Base-by-base conservation (phyloP, 2,329 filamentous ascomycete species). In the Westerdykella aurantiaca region DNA sequence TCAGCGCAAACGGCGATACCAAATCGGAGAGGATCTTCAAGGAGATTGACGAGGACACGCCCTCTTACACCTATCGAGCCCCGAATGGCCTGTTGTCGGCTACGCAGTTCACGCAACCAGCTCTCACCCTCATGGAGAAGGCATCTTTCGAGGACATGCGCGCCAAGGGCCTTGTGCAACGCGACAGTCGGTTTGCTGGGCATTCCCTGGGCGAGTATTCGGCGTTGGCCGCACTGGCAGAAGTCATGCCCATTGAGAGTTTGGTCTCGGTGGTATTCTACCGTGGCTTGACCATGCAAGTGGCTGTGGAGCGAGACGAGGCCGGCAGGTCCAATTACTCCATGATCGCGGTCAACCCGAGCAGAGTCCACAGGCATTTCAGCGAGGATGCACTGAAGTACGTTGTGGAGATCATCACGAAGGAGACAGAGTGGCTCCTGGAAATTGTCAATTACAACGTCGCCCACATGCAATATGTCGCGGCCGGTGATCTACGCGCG, bases 11-110 rank as follows among this genome's bases (percentile, higher is more conserved):
- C 67, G 93, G 93, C 21, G 81, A 81, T 31, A 89, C 95, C 74
- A 97, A 96, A 72, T 96, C 93, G 0, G 93, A 98, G 77, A 95
- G 91, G 73, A 98, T 98, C 66, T 98, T 98, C 80, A 97, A 98
- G 76, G 90, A 95, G 61, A 90, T 98, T 59, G 81, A 85, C 60
- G 93, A 97, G 72, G 84, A 78, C 64, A 97, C 91, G 2, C 87
- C 86, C 5, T 97, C 87, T 0, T 98, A 98, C 77, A 98, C 93
- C 1, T 98, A 97, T 77, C 82, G 86, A 47, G 98, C 93, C 11
- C 93, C 93, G 1, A 94, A 88, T 2, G 93, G 93, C 61, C 80
- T 98, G 42, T 79, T 98, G 33, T 98, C 93, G 31, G 93, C 94
- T 4, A 98, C 93, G 4, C 93, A 98, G 67, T 98, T 98, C 76